phyloP scores from a whole-genome alignment of 192 early-diverging fungal genomes.

The Coemansia sp. region DNA sequence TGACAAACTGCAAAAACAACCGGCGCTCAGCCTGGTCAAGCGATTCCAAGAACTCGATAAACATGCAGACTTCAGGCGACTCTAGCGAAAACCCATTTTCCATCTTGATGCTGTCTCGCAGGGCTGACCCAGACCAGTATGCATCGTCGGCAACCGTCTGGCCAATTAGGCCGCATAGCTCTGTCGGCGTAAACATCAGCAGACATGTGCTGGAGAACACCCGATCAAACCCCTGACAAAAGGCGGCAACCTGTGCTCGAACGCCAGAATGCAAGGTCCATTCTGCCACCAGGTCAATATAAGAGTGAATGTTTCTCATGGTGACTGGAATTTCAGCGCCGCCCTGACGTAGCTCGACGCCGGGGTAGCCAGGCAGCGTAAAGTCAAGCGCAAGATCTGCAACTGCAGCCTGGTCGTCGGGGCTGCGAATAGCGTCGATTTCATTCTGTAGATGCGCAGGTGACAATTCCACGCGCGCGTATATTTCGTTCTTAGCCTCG shows the following conservation, averaged over 20 bases:
- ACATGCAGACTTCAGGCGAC: constrained; percentile 63
- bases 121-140: constrained; percentile 66
- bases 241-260: constrained; percentile 68
- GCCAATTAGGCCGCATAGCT: constrained; percentile 71
- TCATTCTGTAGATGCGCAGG: constrained; percentile 46
- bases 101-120: constrained; percentile 70
- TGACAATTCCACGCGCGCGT: constrained; percentile 53
- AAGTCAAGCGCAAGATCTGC: constrained; percentile 81
- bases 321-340: constrained; percentile 71
- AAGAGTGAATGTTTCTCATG: constrained; percentile 78
- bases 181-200: constrained; percentile 66
- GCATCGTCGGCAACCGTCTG: constrained; percentile 64
- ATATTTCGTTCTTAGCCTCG: constrained; percentile 58
- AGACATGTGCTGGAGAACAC: constrained; percentile 76
- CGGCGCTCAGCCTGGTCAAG: constrained; percentile 64
- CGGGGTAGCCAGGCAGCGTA: constrained; percentile 78
- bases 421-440: constrained; percentile 54
- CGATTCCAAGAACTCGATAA: constrained; percentile 68
- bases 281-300: constrained; percentile 66
- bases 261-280: constrained; percentile 68
- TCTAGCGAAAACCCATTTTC: constrained; percentile 83
- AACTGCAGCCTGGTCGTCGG: constrained; percentile 48
- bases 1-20: constrained; percentile 83
- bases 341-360: constrained; percentile 61
- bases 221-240: constrained; percentile 75